Base-by-base conservation (phyloP, 1,139 yeast genomes). In the Yamadazyma sp. region DNA sequence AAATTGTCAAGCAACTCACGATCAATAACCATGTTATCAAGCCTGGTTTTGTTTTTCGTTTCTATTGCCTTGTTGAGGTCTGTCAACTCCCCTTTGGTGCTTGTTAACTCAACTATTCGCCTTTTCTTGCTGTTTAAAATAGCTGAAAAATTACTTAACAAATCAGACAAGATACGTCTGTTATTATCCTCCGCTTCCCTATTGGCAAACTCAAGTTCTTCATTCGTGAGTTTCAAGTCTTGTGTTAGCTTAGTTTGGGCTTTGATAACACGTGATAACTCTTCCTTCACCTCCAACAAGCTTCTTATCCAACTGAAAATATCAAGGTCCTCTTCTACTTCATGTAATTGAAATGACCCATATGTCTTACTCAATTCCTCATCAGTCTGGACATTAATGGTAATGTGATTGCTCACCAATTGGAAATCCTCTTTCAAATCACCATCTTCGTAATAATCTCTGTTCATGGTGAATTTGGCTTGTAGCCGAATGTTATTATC, bases 81-180 rank as follows among this genome's bases (percentile, higher is more conserved):
- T 16, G 48, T 53, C 15, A 62, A 17, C 10, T 10, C 29, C 16
- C 24, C 37, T 9, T 28, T 29, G 22, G 21, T 32, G 8, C 32
- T 26, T 17, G 29, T 35, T 20, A 70, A 51, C 39, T 66, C 57
- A 52, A 67, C 57, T 8, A 70, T 70, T 43, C 48, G 56, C 37
- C 57, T 59, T 45, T 69, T 67, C 46, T 71, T 71, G 18, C 64
- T 44, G 38, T 62, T 59, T 33, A 71, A 51, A 5, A 67, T 59
- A 37, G 57, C 64, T 42, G 62, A 63, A 37, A 68, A 68, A 45
- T 67, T 65, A 40, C 52, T 56, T 41, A 67, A 66, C 24, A 70
- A 39, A 47, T 71, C 75, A 2, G 50, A 42, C 2, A 64, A 44
- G 3, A 70, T 60, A 13, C 29, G 28, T 12, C 56, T 41, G 42